phyloP scores from a whole-genome alignment of 768 basidiomycete species.

The Nevesoporus exiguus region DNA sequence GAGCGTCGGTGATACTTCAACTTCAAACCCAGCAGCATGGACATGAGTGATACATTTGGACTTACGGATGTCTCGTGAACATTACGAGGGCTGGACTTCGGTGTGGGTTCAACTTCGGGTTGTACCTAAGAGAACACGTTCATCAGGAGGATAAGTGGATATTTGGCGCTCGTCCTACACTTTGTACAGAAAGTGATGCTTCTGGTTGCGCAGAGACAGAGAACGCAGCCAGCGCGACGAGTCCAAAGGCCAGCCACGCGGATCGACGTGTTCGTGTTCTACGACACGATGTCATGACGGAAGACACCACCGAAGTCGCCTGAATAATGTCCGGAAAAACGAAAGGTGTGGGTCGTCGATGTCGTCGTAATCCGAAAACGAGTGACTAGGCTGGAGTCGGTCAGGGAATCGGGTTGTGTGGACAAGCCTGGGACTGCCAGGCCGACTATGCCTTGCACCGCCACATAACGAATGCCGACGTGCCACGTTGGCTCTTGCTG shows the following conservation, averaged over 20 bases:
- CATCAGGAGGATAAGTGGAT: neutral
- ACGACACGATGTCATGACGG: conserved; percentile 19
- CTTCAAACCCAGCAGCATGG: neutral
- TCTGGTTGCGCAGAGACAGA: conserved; percentile 42
- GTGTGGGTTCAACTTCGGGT: conserved; percentile 11
- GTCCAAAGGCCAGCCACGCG: conserved; percentile 58
- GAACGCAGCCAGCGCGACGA: conserved; percentile 48
- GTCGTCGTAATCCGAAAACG: neutral
- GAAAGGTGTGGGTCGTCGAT: neutral
- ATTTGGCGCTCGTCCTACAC: conserved; percentile 8
- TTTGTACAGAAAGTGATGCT: conserved; percentile 11
- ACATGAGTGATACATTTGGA: neutral
- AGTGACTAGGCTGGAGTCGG: neutral
- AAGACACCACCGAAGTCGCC: neutral
- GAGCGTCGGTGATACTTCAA: neutral
- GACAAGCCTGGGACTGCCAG: neutral
- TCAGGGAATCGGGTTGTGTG: neutral
- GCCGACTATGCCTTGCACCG: conserved; percentile 4
- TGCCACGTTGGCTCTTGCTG: conserved; percentile 15
- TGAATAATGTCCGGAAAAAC: neutral
- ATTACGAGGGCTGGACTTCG: neutral
- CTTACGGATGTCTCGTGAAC: conserved; percentile 18
- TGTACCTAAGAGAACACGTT: conserved; percentile 10
- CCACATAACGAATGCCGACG: conserved; percentile 10
- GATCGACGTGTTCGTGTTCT: conserved; percentile 38